A percentile compares a stretch with the other conserved stretches of the same genome.
Evolutionary conservation across 2,329 filamentous ascomycete species (phyloP).

Genomic region (Capronia americana): DNA sequence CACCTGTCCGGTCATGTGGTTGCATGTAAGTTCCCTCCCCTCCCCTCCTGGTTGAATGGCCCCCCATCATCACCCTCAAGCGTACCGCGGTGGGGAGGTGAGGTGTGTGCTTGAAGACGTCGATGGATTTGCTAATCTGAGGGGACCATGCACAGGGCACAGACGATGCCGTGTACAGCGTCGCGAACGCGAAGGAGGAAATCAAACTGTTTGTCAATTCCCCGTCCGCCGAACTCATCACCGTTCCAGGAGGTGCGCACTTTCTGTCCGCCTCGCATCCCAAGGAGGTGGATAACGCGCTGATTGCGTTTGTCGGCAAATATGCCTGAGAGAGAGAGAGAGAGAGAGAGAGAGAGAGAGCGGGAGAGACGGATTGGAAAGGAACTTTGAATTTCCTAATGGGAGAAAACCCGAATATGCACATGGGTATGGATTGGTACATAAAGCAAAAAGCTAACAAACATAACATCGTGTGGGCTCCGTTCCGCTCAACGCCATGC

Average conservation of each 20-base stretch:
- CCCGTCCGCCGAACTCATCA: conserved; percentile 51
- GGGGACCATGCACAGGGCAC: conserved; percentile 46
- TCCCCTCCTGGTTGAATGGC: too few relatives aligned
- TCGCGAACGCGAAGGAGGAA: conserved; percentile 54
- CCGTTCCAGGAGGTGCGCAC: conserved; percentile 57
- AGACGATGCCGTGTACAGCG: conserved; percentile 50
- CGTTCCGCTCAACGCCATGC: not conserved
- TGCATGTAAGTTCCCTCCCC: conserved; percentile 47
- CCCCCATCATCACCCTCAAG: not conserved
- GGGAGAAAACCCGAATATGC: not conserved
- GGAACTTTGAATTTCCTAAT: too few relatives aligned
- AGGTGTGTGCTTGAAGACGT: too few relatives aligned
- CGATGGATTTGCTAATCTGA: conserved; percentile 11
- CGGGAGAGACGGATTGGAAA: too few relatives aligned
- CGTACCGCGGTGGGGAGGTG: not conserved
- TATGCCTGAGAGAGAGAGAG: conserved; percentile 14
- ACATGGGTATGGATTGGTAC: not conserved
- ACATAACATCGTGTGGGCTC: too few relatives aligned
- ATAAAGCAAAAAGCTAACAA: too few relatives aligned
- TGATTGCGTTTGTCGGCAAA: conserved; percentile 49
- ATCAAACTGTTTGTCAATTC: conserved; percentile 56
- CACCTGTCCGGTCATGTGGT: conserved; percentile 58
- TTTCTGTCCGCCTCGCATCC: conserved; percentile 58
- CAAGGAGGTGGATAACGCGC: conserved; percentile 50
- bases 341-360: too few relatives aligned